Evolutionary conservation across 768 basidiomycete genomes (phyloP).

Genomic region (Candolleomyces aberdarensis): DNA sequence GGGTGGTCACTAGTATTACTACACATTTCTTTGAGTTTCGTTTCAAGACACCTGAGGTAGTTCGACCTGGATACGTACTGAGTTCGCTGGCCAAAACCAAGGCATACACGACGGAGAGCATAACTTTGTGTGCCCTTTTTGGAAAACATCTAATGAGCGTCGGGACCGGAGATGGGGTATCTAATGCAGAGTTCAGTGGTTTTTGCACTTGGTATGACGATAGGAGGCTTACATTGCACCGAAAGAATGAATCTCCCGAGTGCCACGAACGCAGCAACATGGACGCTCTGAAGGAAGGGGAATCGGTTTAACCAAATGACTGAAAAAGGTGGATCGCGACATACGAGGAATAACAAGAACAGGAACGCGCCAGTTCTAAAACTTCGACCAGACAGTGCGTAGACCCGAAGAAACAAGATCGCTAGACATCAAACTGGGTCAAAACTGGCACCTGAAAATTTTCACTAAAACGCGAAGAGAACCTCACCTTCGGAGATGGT

Average conservation of each 20-base stretch:
- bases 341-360: not conserved
- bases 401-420: not conserved
- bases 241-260: not conserved
- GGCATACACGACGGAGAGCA: not conserved
- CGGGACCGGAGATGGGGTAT: not conserved
- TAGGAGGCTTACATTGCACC: not conserved
- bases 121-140: not conserved
- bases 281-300: not conserved
- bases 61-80: not conserved
- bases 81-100: not conserved
- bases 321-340: not conserved
- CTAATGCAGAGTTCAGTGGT: not conserved
- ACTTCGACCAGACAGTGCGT: not conserved
- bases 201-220: not conserved
- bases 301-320: not conserved
- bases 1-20: not conserved
- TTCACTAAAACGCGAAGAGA: not conserved
- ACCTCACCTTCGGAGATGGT: not conserved
- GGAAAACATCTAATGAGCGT: not conserved
- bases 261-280: not conserved
- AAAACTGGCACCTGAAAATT: not conserved
- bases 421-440: not conserved
- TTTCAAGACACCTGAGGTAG: no score
- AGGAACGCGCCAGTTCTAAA: not conserved
- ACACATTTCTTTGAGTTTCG: no score